Evolutionary conservation across 352 stramenopile genomes (phyloP).

Genomic region (Lagenidium giganteum): DNA sequence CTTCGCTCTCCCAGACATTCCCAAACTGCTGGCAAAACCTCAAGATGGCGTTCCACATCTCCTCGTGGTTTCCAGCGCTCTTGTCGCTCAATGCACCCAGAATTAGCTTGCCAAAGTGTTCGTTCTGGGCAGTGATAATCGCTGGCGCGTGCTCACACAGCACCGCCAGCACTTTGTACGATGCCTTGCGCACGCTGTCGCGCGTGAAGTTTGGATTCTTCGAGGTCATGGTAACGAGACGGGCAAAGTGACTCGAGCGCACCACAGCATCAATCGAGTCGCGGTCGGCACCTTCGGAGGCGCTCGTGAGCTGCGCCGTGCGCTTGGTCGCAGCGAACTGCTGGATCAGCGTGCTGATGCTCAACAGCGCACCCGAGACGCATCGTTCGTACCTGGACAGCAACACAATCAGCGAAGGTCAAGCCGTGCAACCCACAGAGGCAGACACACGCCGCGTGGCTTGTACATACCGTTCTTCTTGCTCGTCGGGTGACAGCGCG

Average conservation of each 20-base stretch:
- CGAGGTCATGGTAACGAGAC: constrained; percentile 44
- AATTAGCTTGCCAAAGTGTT: constrained; percentile 68
- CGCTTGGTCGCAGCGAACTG: constrained; percentile 39
- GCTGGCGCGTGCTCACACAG: constrained; percentile 36
- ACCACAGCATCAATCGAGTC: constrained; percentile 47
- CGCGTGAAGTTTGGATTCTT: constrained; percentile 79
- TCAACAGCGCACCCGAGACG: constrained; percentile 53
- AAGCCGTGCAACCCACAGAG: background rate
- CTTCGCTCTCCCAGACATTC: constrained; percentile 32
- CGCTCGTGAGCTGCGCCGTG: constrained; percentile 31
- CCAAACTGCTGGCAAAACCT: constrained; percentile 51
- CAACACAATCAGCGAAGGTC: background rate
- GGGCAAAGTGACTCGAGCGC: constrained; percentile 53
- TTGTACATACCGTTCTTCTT: constrained; percentile 71
- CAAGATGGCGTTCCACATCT: constrained; percentile 74
- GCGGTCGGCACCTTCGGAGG: constrained; percentile 21
- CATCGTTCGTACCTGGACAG: constrained; percentile 44
- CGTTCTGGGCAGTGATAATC: constrained; percentile 36
- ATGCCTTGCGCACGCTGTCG: constrained; percentile 54
- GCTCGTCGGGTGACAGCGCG: constrained; percentile 50
- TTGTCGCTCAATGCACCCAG: constrained; percentile 70
- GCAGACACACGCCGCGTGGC: background rate
- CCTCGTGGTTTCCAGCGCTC: constrained; percentile 52
- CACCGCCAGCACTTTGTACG: constrained; percentile 52
- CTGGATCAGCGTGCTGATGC: constrained; percentile 47